These are phyloP conservation scores for Dicorynia guianensis DNA, from an alignment of 306 rosid genomes.

Conservation along the genomic window DNA sequence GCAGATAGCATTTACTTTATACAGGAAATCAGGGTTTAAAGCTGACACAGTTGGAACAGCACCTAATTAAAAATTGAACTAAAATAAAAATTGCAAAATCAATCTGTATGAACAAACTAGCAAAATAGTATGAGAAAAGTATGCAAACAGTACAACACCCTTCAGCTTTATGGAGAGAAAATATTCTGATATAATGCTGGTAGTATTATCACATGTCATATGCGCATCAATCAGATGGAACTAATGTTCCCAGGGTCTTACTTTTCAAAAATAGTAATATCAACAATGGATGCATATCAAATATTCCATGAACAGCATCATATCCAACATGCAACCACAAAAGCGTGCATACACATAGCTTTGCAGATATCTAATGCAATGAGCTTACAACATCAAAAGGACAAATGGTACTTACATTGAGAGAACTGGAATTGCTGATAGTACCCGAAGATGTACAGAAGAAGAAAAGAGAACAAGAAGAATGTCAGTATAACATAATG, in stretches of 20 bases:
- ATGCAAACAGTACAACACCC: neutral
- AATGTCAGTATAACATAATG: conserved; percentile 57
- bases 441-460: conserved; percentile 52
- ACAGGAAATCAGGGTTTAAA: neutral
- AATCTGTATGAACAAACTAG: neutral
- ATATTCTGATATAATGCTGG: neutral
- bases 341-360: conserved; percentile 23
- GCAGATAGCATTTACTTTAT: too few relatives aligned
- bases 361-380: conserved; percentile 27
- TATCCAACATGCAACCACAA: conserved; percentile 23
- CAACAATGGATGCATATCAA: conserved; percentile 13
- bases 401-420: conserved; percentile 79
- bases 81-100: neutral
- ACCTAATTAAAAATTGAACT: neutral
- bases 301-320: conserved; percentile 12
- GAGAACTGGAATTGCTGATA: conserved; percentile 97
- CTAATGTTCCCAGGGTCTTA: conserved; percentile 19
- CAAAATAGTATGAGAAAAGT: neutral
- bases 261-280: conserved; percentile 25
- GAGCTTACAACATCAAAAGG: conserved; percentile 33
- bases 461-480: conserved; percentile 34
- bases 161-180: neutral
- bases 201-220: neutral
- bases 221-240: conserved; percentile 32
- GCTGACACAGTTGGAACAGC: neutral